Evolutionary conservation across 208 protist species (phyloP), one percentile per base, ranked within the genome.

Genomic region (Leishmania tropica): DNA sequence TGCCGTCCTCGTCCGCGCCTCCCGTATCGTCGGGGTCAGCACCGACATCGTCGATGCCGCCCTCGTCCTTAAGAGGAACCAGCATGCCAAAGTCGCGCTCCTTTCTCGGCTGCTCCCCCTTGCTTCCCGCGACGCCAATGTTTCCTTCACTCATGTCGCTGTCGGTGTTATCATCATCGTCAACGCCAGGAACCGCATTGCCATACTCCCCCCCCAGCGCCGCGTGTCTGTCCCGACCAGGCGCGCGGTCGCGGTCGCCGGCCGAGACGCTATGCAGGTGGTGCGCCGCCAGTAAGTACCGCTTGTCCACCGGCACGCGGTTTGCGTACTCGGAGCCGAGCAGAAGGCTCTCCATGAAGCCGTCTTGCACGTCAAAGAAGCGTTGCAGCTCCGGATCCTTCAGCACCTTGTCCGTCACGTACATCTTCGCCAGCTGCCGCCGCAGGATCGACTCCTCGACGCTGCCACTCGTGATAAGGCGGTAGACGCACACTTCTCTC

Each of bases 361-460:
- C 94, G 71, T 93, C 87, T 48, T 94, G 85, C 37, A 89, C 76
- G 70, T 98, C 90, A 81, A 99, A 99, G 79, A 99, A 99, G 11
- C 98, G 88, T 58, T 98, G 92, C 80, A 99, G 93, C 70, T 90
- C 91, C 11, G 99, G 98, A 85, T 99, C 96, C 47, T 96, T 97
- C 24, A 99, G 89, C 37, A 99, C 97, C 75, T 99, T 98, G 80
- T 99, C 98, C 4, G 98, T 97, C 40, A 98, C 91, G 78, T 98
- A 96, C 85, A 94, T 94, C 89, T 99, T 99, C 64, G 96, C 96
- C 6, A 99, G 89, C 88, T 99, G 99, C 31, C 98, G 90, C 47
- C 99, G 97, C 85, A 99, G 98, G 47, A 99, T 99, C 70, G 98
- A 96, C 85, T 99, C 99, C 91, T 99, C 99, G 47, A 99, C 99